phyloP scores from a whole-genome alignment of 495 filamentous ascomycete genomes.

The Sordaria brevicollis region DNA sequence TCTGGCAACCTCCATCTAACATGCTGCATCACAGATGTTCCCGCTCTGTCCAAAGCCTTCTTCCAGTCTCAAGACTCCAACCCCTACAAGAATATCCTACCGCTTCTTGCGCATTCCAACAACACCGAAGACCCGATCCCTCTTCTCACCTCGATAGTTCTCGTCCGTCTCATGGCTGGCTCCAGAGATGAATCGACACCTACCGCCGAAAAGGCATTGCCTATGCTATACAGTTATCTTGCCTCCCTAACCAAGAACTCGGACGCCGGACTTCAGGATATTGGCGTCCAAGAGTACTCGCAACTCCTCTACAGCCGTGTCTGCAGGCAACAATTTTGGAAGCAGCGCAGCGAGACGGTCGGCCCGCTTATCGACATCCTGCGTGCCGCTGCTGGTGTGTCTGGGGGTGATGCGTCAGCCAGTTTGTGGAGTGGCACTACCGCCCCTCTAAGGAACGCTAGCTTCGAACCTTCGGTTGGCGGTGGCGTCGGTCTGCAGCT shows the following conservation, averaged over 20 bases:
- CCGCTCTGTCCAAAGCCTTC: constrained; percentile 62
- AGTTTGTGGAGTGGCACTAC: constrained; percentile 55
- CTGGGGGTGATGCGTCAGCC: constrained; percentile 55
- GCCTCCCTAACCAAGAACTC: constrained; percentile 69
- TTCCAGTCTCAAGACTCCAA: constrained; percentile 50
- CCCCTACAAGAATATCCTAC: constrained; percentile 77
- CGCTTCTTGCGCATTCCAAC: constrained; percentile 68
- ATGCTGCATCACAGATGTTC: constrained; percentile 50
- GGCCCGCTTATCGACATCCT: constrained; percentile 75
- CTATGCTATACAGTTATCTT: constrained; percentile 79
- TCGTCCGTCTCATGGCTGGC: constrained; percentile 68
- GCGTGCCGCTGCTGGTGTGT: constrained; percentile 61
- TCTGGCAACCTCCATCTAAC: constrained; percentile 6
- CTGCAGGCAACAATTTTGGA: constrained; percentile 81
- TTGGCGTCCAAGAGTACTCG: constrained; percentile 87
- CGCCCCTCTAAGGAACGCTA: constrained; percentile 38
- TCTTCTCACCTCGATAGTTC: constrained; percentile 78
- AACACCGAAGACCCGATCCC: constrained; percentile 81
- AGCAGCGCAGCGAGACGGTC: constrained; percentile 71
- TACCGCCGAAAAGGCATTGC: constrained; percentile 63
- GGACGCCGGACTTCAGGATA: constrained; percentile 79
- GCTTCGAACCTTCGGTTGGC: constrained; percentile 51
- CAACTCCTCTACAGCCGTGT: constrained; percentile 65
- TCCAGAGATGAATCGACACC: constrained; percentile 45
- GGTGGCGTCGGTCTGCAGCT: constrained; percentile 87